Base-by-base conservation (phyloP, 495 filamentous ascomycete species). In the Hypoxylon crocopeplum region DNA sequence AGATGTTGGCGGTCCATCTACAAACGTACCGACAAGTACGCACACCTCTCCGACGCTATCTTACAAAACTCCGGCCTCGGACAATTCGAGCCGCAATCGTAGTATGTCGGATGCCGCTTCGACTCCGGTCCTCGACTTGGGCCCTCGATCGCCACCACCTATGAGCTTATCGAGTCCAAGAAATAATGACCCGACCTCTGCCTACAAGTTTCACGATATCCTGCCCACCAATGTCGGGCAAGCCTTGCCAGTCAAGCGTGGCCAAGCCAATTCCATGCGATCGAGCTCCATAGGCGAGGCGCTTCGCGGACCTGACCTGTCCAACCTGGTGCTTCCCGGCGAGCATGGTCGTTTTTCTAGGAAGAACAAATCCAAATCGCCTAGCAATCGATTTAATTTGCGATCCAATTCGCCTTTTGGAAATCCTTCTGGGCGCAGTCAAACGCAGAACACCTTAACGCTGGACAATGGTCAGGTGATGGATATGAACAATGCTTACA, bases 381-480 rank as follows among this genome's bases (percentile, higher is more conserved):
- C 88, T 21, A 73, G 73, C 21, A 77, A 78, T 33, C 78, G 83
- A 8, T 66, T 81, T 29, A 79, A 76, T 24, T 67, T 81, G 41
- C 75, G 88, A 24, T 88, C 88, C 6, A 76, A 73, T 50, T 90
- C 88, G 16, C 86, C 87, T 1, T 72, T 73, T 12, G 73, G 69
- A 15, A 71, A 74, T 19, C 68, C 72, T 44, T 63, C 80, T 73
- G 55, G 70, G 56, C 41, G 78, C 64, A 58, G 67, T 57, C 25
- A 68, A 74, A 15, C 73, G 57, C 47, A 67, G 57, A 66, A 75
- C 69, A 63, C 69, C 69, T 59, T 72, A 30, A 62, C 77, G 33
- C 62, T 85, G 5, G 78, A 81, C 27, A 81, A 81, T 40, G 79
- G 79, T 15, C 77, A 81, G 42, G 63, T 78, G 2, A 64, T 87